phyloP scores from a whole-genome alignment of 495 filamentous ascomycete genomes.

The Astrothelium subdiscretum region DNA sequence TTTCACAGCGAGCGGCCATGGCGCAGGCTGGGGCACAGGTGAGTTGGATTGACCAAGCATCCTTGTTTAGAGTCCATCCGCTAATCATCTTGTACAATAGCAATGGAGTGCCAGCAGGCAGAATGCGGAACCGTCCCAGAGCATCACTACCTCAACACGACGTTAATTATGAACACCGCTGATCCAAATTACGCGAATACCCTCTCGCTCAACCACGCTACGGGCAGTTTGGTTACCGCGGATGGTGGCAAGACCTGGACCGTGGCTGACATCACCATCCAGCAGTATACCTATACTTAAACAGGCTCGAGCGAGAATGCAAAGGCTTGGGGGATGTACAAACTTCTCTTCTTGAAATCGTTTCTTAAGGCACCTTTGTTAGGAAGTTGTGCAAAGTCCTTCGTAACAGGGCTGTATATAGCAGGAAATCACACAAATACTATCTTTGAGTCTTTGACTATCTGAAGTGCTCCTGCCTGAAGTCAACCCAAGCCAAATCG shows the following conservation, averaged over 20 bases:
- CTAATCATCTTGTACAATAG: constrained; percentile 5
- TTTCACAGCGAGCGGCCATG: constrained; percentile 23
- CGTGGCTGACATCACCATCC: constrained; percentile 21
- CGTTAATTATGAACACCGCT: constrained; percentile 27
- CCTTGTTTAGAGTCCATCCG: background rate
- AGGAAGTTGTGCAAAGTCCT: background rate
- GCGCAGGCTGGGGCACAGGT: constrained; percentile 31
- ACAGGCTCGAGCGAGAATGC: background rate
- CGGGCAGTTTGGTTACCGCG: constrained; percentile 27
- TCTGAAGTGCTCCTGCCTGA: background rate
- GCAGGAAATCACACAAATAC: background rate
- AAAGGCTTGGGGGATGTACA: background rate
- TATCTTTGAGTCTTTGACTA: background rate
- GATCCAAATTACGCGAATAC: constrained; percentile 33
- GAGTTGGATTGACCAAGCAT: background rate
- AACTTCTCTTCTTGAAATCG: background rate
- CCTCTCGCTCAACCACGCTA: constrained; percentile 22
- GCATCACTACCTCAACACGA: constrained; percentile 32
- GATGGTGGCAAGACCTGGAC: constrained; percentile 35
- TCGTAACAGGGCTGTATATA: background rate
- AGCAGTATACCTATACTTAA: constrained; percentile 1
- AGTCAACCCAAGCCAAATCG: background rate
- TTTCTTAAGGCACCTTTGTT: background rate
- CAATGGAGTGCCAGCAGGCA: constrained; percentile 31
- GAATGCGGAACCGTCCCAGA: constrained; percentile 32